phyloP scores from a whole-genome alignment of 2,329 filamentous ascomycete species.

The Stagonosporopsis chrysanthemi region DNA sequence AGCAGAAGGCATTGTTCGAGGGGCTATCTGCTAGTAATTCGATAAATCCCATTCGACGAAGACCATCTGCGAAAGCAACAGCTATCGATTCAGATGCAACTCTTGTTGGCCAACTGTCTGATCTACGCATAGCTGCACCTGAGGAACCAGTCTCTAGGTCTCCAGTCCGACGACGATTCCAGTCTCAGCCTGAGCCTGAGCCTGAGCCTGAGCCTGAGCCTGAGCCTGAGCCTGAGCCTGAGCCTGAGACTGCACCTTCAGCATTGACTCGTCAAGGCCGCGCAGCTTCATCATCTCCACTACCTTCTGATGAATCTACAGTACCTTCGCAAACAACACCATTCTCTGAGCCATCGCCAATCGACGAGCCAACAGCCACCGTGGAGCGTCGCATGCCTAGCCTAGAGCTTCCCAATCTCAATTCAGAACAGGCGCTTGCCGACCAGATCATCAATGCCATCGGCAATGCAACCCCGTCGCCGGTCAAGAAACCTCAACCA shows the following conservation, averaged over 20 bases:
- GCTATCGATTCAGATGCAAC: conserved; percentile 41
- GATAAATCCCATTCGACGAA: conserved; percentile 6
- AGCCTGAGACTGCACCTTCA: conserved; percentile 5
- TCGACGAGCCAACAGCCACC: conserved; percentile 15
- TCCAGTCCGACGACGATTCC: neutral
- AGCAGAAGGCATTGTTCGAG: conserved; percentile 30
- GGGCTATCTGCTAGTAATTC: conserved; percentile 21
- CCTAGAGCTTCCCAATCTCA: conserved; percentile 26
- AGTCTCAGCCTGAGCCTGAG: neutral
- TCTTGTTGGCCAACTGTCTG: conserved; percentile 32
- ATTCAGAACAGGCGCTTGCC: conserved; percentile 43
- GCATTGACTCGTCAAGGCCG: neutral
- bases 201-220: neutral
- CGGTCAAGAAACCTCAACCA: conserved; percentile 48
- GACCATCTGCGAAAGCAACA: conserved; percentile 18
- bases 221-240: neutral
- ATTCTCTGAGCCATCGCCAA: conserved; percentile 5
- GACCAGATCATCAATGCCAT: conserved; percentile 52
- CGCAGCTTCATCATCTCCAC: conserved; percentile 26
- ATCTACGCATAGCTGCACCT: conserved; percentile 18
- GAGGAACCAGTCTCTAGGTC: conserved; percentile 9
- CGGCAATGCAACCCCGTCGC: conserved; percentile 51
- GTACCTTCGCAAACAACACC: conserved; percentile 4
- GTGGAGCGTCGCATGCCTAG: conserved; percentile 29
- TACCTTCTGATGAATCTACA: conserved; percentile 23